phyloP scores from a whole-genome alignment of 2,329 filamentous ascomycete genomes.

The Hawksworthiomyces lignivorus region DNA sequence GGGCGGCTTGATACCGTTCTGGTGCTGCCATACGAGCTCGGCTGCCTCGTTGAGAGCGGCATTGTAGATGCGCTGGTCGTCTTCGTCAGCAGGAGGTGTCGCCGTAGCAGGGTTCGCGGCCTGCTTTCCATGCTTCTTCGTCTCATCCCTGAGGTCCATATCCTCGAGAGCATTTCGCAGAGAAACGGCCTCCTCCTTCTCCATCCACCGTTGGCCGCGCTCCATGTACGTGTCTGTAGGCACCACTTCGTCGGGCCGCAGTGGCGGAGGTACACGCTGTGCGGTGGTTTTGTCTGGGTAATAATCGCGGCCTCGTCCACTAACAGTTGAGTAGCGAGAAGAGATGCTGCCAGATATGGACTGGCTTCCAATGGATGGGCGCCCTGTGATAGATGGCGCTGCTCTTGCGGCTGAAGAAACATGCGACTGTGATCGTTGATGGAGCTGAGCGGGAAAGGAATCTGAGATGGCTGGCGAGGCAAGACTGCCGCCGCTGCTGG shows the following conservation, averaged over 20 bases:
- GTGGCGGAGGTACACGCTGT: constrained; percentile 21
- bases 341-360: constrained; percentile 40
- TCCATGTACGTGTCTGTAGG: constrained; percentile 65
- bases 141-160: constrained; percentile 47
- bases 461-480: constrained; percentile 10
- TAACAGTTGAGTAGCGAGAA: constrained; percentile 42
- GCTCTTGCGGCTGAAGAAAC: constrained; percentile 1
- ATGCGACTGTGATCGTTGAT: no score
- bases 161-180: constrained; percentile 66
- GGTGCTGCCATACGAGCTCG: constrained; percentile 70
- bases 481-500: constrained; percentile 8
- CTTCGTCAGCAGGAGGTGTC: no score
- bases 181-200: constrained; percentile 67
- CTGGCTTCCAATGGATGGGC: constrained; percentile 21
- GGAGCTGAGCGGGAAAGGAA: background rate
- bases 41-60: constrained; percentile 71
- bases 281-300: constrained; percentile 33
- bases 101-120: constrained; percentile 46
- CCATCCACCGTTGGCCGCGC: constrained; percentile 68
- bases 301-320: constrained; percentile 42
- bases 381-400: background rate
- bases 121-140: constrained; percentile 18
- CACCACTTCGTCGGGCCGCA: constrained; percentile 54
- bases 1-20: constrained; percentile 48
- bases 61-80: constrained; percentile 54